Conservation (phyloP, 2,329 filamentous ascomycete genomes). For the Ophiocordyceps camponoti-floridani region DNA sequence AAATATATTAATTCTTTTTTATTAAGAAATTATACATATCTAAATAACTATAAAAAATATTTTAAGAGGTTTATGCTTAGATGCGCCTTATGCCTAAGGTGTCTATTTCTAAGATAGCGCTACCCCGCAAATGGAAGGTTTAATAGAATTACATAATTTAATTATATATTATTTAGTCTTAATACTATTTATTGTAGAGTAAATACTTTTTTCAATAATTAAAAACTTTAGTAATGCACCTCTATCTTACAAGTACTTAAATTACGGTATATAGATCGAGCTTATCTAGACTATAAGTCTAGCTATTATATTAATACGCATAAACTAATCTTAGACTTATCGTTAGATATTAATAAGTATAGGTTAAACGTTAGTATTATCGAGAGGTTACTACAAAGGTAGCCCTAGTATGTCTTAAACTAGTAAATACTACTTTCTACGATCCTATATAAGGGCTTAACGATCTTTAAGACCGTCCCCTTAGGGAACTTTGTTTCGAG, state of each 20-base stretch:
- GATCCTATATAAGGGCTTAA: no score
- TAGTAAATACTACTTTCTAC: no score
- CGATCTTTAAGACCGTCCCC: no score
- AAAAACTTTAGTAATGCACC: background rate
- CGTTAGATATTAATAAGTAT: no score
- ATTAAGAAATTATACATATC: background rate
- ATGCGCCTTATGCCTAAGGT: background rate
- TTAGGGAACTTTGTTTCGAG: no score
- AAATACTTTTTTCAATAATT: background rate
- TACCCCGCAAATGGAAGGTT: background rate
- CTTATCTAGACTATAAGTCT: background rate
- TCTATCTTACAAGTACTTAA: background rate
- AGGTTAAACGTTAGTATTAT: no score
- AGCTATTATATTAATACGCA: background rate
- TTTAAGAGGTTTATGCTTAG: background rate
- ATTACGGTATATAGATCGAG: background rate
- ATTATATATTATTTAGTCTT: background rate
- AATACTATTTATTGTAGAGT: background rate
- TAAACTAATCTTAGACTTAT: no score
- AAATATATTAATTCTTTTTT: background rate
- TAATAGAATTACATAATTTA: background rate
- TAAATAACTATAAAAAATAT: background rate
- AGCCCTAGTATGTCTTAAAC: no score
- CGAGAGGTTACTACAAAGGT: no score
- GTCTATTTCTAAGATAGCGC: background rate